Percentiles rank a stretch among this genome's conserved stretches.
Evolutionary conservation across 768 basidiomycete genomes (phyloP).

Genomic region (Krasilnikovozyma curviuscula): DNA sequence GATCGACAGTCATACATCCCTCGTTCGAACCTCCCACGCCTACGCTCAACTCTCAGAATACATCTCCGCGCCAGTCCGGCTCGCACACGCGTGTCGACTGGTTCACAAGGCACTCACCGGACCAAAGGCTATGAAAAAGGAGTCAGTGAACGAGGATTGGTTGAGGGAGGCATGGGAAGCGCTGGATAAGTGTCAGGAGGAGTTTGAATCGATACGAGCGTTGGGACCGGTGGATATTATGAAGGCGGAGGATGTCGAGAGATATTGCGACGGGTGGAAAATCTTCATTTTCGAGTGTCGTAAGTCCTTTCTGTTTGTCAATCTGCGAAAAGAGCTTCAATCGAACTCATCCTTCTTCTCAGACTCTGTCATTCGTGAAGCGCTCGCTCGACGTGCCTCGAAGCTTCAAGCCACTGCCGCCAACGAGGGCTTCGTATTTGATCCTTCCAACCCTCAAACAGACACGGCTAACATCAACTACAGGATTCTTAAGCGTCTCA

Average conservation of each 20-base stretch:
- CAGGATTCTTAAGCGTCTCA: conserved; percentile 29
- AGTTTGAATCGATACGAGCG: conserved; percentile 44
- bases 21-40: conserved; percentile 13
- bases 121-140: conserved; percentile 43
- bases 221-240: conserved; percentile 23
- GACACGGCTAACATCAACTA: conserved; percentile 16
- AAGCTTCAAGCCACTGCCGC: conserved; percentile 9
- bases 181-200: conserved; percentile 64
- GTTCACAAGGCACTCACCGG: conserved; percentile 66
- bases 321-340: too few species aligned
- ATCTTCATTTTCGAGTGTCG: conserved; percentile 81
- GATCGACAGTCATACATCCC: conserved; percentile 37
- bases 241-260: conserved; percentile 37
- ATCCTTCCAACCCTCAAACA: conserved; percentile 9
- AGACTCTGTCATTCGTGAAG: conserved; percentile 62
- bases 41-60: conserved; percentile 16
- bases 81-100: conserved; percentile 42
- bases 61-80: not conserved
- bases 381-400: conserved; percentile 43
- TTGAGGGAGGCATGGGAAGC: conserved; percentile 68
- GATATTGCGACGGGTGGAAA: conserved; percentile 74
- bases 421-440: conserved; percentile 14
- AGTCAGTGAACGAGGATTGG: conserved; percentile 41
- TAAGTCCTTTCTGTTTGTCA: conserved; percentile 29
- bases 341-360: conserved; percentile 9